Evolutionary conservation across 257 asterid species (phyloP).

Genomic region (Leptodermis oblonga): DNA sequence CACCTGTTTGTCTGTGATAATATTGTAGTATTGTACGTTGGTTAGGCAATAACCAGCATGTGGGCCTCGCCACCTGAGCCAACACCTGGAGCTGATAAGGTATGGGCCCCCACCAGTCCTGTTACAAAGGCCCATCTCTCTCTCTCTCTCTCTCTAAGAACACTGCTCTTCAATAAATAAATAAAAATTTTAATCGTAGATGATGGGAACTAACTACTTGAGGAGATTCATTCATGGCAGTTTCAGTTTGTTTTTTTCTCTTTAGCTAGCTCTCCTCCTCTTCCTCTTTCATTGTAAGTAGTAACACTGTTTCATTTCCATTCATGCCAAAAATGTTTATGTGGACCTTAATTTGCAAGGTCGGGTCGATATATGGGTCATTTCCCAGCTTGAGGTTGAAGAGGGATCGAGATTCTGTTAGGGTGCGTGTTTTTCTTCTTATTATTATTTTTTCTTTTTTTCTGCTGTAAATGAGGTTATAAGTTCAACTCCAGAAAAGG

Average conservation of each 20-base stretch:
- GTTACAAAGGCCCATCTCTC: constrained; percentile 50
- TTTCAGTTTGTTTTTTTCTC: too few species aligned
- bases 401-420: neutral
- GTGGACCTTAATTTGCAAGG: constrained; percentile 5
- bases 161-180: too few species aligned
- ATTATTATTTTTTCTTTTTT: neutral
- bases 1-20: constrained; percentile 36
- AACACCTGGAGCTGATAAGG: constrained; percentile 77
- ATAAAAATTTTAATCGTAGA: constrained; percentile 3
- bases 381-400: too few species aligned
- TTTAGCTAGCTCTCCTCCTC: too few species aligned
- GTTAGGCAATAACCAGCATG: constrained; percentile 45
- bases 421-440: neutral
- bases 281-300: neutral
- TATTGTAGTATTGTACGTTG: constrained; percentile 21
- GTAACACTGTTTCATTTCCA: constrained; percentile 7
- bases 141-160: too few species aligned
- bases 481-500: neutral
- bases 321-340: neutral
- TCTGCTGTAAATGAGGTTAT: too few species aligned
- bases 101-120: constrained; percentile 65
- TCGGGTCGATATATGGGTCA: too few species aligned
- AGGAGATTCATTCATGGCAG: constrained; percentile 10
- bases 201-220: constrained; percentile 3
- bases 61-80: constrained; percentile 74